phyloP scores from a whole-genome alignment of 495 filamentous ascomycete genomes.

The Venustampulla echinocandica region DNA sequence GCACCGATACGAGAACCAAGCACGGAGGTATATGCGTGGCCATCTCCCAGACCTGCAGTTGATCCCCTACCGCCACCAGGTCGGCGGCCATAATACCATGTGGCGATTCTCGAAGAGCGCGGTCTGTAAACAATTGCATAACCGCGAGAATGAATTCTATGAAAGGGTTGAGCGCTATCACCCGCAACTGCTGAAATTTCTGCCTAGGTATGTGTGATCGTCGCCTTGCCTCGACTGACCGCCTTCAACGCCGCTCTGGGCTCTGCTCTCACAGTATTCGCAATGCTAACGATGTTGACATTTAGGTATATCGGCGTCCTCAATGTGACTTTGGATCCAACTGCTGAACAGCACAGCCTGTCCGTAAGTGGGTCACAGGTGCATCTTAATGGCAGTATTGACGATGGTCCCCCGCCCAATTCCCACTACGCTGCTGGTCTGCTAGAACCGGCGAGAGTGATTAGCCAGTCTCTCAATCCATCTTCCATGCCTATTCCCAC shows the following conservation, averaged over 20 bases:
- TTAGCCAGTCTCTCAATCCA: slow-evolving; percentile 65
- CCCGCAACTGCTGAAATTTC: slow-evolving; percentile 78
- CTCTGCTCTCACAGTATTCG: no score
- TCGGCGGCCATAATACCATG: slow-evolving; percentile 90
- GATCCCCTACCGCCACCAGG: slow-evolving; percentile 94
- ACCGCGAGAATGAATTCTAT: slow-evolving; percentile 96
- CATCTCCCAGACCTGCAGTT: no score
- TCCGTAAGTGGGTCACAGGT: neutral
- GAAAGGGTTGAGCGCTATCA: slow-evolving; percentile 87
- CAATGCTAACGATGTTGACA: no score
- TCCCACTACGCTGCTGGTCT: neutral
- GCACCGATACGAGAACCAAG: slow-evolving; percentile 16
- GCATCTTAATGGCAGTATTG: neutral
- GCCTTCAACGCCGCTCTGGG: no score
- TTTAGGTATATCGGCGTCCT: slow-evolving; percentile 95
- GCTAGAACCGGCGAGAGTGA: slow-evolving; percentile 39
- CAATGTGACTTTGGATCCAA: slow-evolving; percentile 80
- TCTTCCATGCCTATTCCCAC: slow-evolving; percentile 58
- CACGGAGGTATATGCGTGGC: slow-evolving; percentile 10
- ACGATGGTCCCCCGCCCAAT: slow-evolving; percentile 5
- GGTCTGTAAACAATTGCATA: slow-evolving; percentile 96
- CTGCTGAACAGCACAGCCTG: slow-evolving; percentile 17
- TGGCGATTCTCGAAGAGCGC: slow-evolving; percentile 92
- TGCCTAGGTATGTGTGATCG: slow-evolving; percentile 67
- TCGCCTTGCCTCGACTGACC: no score